These are phyloP conservation scores for Cyclotella choctawhatcheeana DNA, from an alignment of 108 stramenopile species.

Conservation along the genomic window DNA sequence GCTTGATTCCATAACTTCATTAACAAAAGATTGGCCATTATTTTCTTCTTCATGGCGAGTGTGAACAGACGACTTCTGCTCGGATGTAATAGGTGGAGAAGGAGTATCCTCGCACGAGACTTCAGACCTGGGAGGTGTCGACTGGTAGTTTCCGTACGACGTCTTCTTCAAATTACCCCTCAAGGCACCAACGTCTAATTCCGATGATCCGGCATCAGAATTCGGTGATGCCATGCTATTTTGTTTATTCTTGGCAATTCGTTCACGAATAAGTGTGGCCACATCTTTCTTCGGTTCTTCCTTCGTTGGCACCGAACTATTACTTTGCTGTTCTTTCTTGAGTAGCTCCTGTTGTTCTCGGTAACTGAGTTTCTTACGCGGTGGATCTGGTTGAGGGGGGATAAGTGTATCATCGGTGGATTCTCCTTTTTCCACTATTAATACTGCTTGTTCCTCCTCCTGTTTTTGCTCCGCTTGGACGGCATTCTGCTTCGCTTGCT, in stretches of 20 bases:
- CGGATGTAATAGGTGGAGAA: too few species aligned
- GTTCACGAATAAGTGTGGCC: slow-evolving; percentile 62
- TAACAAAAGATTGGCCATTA: too few species aligned
- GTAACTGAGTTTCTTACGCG: slow-evolving; percentile 20
- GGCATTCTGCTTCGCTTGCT: not conserved
- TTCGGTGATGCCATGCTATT: slow-evolving; percentile 9
- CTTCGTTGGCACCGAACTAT: slow-evolving; percentile 1
- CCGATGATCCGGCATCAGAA: not conserved
- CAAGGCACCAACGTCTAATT: slow-evolving; percentile 6
- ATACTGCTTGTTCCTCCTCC: not conserved
- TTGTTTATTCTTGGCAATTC: slow-evolving; percentile 73
- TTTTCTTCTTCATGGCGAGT: too few species aligned
- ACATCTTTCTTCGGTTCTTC: slow-evolving; percentile 63
- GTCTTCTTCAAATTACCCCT: slow-evolving; percentile 26
- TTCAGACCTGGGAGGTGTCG: not conserved
- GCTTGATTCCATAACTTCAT: too few species aligned
- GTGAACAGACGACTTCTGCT: too few species aligned
- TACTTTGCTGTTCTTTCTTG: slow-evolving; percentile 15
- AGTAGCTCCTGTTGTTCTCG: slow-evolving; percentile 40
- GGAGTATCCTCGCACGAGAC: too few species aligned
- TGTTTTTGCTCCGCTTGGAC: not conserved
- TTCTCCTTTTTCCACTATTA: not conserved
- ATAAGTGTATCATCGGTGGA: not conserved
- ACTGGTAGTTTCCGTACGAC: not conserved
- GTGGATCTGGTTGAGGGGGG: slow-evolving; percentile 4